Base-by-base conservation (phyloP, 495 filamentous ascomycete genomes). In the Talaromyces stipitatus region DNA sequence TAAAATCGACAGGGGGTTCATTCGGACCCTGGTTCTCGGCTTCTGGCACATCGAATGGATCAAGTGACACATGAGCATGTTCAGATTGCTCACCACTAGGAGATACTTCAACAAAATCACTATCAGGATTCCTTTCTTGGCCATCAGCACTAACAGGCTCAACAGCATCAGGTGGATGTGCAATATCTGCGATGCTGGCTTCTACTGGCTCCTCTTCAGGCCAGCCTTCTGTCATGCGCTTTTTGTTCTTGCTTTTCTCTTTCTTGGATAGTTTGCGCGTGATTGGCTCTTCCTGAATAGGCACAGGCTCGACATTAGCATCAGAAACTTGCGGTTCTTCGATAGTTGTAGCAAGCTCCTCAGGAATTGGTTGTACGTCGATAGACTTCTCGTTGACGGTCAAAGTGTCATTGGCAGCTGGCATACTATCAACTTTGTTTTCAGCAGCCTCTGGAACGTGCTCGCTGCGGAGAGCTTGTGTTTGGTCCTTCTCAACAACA, bases 261-360 rank as follows among this genome's bases (percentile, higher is more conserved):
- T 56, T 60, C 48, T 27, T 58, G 24, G 91, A 89, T 48, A 94
- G 81, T 58, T 81, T 88, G 65, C 90, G 88, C 11, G 90, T 92
- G 67, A 88, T 86, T 43, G 87, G 80, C 69, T 91, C 88, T 61
- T 91, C 90, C 56, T 87, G 79, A 27, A 84, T 84, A 9, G 88
- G 87, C 45, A 83, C 81, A 16, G 50, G 58, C 1, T 43, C 64
- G 14, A 41, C 16, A 10, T 52, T 52, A 22, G 55, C 38, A 45
- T 18, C 38, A 36, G n/a, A n/a, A n/a, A n/a, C n/a, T 32, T 33
- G 36, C 41, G 3, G 14, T 41, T 43, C 24, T 45, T 54, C 11
- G 4, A 54, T 3, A 29, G 24, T 46, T 26, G 47, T 27, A 47
- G 20, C 38, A 47, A 28, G 3, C 22, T 33, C 38, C 23, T 23